Evolutionary conservation across 2,329 filamentous ascomycete species (phyloP).

Genomic region (Botryotinia narcissicola): DNA sequence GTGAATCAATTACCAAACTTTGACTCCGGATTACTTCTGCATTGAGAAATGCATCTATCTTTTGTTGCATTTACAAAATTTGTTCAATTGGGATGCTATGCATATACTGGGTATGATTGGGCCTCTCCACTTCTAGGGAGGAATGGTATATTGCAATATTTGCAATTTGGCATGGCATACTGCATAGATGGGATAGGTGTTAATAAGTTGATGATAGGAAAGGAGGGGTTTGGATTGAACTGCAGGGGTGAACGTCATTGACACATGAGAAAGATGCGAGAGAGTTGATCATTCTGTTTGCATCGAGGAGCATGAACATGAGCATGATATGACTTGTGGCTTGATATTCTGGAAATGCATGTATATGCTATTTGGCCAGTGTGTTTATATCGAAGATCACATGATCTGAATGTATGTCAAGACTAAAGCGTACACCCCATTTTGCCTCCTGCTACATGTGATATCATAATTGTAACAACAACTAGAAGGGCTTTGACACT

Average conservation of each 20-base stretch:
- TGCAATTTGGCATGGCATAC: constrained; percentile 5
- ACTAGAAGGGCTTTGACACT: neutral
- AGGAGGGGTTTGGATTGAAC: neutral
- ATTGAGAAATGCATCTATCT: neutral
- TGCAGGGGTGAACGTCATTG: constrained; percentile 6
- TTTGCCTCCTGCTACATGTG: neutral
- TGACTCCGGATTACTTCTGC: neutral
- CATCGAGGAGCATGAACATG: neutral
- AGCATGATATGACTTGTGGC: neutral
- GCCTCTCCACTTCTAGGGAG: neutral
- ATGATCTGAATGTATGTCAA: neutral
- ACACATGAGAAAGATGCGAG: neutral
- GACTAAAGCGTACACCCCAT: neutral
- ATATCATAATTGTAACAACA: neutral
- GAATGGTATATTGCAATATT: neutral
- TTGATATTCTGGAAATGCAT: neutral
- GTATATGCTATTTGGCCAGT: neutral
- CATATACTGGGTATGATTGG: neutral
- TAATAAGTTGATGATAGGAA: neutral
- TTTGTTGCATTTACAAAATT: neutral
- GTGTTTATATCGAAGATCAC: neutral
- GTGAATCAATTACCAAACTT: neutral
- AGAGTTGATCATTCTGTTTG: neutral
- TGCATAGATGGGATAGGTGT: neutral
- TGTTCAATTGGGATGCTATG: neutral